Conservation (phyloP, 2,329 filamentous ascomycete species). For the Emergomyces pasteurianus region DNA sequence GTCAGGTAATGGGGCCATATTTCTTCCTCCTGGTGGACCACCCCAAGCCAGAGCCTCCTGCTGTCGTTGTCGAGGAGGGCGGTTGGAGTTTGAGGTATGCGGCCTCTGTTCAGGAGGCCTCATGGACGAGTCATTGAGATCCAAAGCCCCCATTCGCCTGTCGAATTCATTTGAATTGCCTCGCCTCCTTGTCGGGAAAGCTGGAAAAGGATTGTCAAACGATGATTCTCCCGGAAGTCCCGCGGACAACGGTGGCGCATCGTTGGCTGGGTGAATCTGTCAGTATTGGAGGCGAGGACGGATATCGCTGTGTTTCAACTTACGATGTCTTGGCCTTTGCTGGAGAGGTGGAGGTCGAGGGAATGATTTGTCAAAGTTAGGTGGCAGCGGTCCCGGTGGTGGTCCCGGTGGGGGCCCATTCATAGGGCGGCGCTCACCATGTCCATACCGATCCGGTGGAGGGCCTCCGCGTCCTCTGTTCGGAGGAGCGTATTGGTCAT, state of each 20-base stretch:
- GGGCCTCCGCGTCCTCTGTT: slow-evolving; percentile 3
- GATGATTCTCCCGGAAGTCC: slow-evolving; percentile 24
- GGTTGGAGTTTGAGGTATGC: slow-evolving; percentile 28
- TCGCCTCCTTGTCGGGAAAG: slow-evolving; percentile 23
- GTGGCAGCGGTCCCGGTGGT: neutral
- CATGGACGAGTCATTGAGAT: slow-evolving; percentile 20
- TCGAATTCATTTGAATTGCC: slow-evolving; percentile 28
- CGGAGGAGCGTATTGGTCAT: slow-evolving; percentile 1
- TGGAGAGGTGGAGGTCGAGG: slow-evolving; percentile 19
- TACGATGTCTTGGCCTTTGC: slow-evolving; percentile 23
- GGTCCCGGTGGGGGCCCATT: slow-evolving; percentile 5
- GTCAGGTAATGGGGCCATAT: slow-evolving; percentile 11
- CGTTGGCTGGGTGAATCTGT: slow-evolving; percentile 16
- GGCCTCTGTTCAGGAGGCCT: slow-evolving; percentile 19
- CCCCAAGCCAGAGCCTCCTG: slow-evolving; percentile 7
- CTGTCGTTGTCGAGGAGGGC: slow-evolving; percentile 20
- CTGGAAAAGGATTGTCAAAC: slow-evolving; percentile 42
- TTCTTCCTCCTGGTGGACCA: neutral
- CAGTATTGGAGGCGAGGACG: slow-evolving; percentile 6
- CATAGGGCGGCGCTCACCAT: slow-evolving; percentile 9
- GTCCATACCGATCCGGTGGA: slow-evolving; percentile 10
- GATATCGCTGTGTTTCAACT: slow-evolving; percentile 11
- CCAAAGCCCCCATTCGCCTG: slow-evolving; percentile 29
- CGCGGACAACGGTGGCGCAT: slow-evolving; percentile 17
- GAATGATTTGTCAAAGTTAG: slow-evolving; percentile 5